Evolutionary conservation across 306 rosid species (phyloP), one percentile per base, ranked within the genome.

Genomic region (Cercis canadensis): DNA sequence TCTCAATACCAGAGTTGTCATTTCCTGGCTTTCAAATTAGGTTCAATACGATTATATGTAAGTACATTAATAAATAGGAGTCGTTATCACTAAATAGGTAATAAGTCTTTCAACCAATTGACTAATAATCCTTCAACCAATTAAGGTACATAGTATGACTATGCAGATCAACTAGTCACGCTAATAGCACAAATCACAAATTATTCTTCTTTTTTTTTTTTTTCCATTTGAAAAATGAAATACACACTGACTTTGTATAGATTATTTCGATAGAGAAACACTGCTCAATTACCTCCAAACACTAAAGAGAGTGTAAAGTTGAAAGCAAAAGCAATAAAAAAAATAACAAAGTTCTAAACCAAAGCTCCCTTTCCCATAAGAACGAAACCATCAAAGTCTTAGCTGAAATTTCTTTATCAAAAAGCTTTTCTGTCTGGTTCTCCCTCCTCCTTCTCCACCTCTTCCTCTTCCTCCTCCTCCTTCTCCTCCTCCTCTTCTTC

Each of bases 301-400:
- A 58, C 55, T 40, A 70, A 75, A 75, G 65, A 8, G 18, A 19
- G 57, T 18, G 51, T 70, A 29, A 61, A 41, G 12, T 46, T 49
- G 13, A 21, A 37, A 80, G 51, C 50, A 62, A 47, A 10, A 19
- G 3, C 29, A 52, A 55, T 17, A 76, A 77, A 34, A 69, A 71
- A 56, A 53, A 49, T 72, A 81, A 67, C 76, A 76, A 76, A 78
- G 72, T 73, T 50, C 68, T 13, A 73, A 67, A 46, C 84, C 74
- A 81, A 84, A 78, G 70, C 78, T 15, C 21, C 60, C 80, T 79
- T 84, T 84, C 84, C 59, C 79, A 77, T 74, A 76, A 81, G 63
- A 78, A 73, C n/a, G 73, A 75, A 74, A 76, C 79, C 82, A 62
- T 57, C 14, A 15, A 49, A 56, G 77, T 75, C 76, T 75, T 67